A percentile compares a stretch with the other conserved stretches of the same genome.
Evolutionary conservation across 2,329 filamentous ascomycete genomes (phyloP).

Genomic region (Fusarium stilboides): DNA sequence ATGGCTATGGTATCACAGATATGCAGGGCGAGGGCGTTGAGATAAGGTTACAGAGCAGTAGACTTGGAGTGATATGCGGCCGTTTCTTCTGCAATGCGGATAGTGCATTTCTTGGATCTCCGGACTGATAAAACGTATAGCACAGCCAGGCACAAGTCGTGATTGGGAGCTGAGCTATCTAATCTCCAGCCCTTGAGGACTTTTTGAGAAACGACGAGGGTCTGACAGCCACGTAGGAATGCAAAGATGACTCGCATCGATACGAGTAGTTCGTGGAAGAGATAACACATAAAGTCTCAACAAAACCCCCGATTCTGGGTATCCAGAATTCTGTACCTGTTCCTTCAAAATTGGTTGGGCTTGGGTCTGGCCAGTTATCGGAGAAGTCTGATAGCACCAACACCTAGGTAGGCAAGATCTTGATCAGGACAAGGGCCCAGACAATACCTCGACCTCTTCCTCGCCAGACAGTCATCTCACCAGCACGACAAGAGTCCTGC

Average conservation of each 20-base stretch:
- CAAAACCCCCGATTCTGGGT: neutral
- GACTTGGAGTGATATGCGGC: slow-evolving; percentile 45
- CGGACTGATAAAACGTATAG: slow-evolving; percentile 43
- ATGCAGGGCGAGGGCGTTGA: slow-evolving; percentile 35
- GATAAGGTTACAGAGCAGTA: slow-evolving; percentile 44
- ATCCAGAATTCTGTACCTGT: neutral
- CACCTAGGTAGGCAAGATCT: neutral
- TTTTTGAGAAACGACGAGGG: slow-evolving; percentile 38
- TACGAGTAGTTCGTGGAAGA: slow-evolving; percentile 11
- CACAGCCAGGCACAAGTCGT: slow-evolving; percentile 36
- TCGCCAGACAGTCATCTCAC: slow-evolving; percentile 6
- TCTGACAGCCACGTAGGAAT: slow-evolving; percentile 36
- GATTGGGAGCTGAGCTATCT: slow-evolving; percentile 49
- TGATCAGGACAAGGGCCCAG: neutral
- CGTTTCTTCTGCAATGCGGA: slow-evolving; percentile 41
- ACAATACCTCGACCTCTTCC: neutral
- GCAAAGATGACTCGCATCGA: slow-evolving; percentile 36
- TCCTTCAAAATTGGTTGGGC: neutral
- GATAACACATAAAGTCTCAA: slow-evolving; percentile 26
- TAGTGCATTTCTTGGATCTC: slow-evolving; percentile 45
- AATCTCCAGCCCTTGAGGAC: slow-evolving; percentile 45
- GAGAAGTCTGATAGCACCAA: neutral
- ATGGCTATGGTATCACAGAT: slow-evolving; percentile 38
- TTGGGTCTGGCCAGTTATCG: neutral
- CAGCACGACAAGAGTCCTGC: slow-evolving; percentile 6